Base-by-base conservation (phyloP, 106 monocot species). In the Dendrobium officinale region DNA sequence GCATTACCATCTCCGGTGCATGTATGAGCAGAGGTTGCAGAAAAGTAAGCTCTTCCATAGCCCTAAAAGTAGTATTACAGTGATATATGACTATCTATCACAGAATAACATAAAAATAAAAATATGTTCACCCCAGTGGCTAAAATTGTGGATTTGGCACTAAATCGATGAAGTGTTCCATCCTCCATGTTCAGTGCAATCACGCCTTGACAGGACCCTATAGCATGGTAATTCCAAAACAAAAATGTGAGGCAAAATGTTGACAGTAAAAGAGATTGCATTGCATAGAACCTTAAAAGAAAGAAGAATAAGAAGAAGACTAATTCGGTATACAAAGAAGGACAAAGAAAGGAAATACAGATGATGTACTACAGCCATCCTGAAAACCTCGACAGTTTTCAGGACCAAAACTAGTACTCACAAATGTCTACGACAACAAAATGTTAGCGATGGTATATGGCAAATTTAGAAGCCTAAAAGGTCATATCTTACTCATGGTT, bases 1-100 rank as follows among this genome's bases (percentile, higher is more conserved):
- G 87, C 90, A 88, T 92, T 98, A 61, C 98, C 98, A 87, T 98
- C 98, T 68, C 98, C 98, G 74, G 98, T 98, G 82, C 98, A 98
- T 43, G 98, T 98, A 85, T 98, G 98, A 86, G 98, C 98, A 77
- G 98, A 98, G 29, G 98, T 98, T 79, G 98, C 97, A 79, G 94
- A 98, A 81, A 98, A 98, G 80, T 95, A 98, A 67, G 98, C 47
- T 82, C 98, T 92, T 9, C 98, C 98, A 78, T 95, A 98, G 68
- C 98, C 98, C 96, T 97, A 75, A 74, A n/a, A 77, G 44, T 72
- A 37, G 13, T 40, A 44, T 49, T 75, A 6, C 49, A 49, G 22
- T 48, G 26, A 26, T 76, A 49, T 15, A 44, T 3, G 15, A 4
- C 43, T 42, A 26, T 24, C 0, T 15, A 79, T 66, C 42, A 61